Evolutionary conservation across 805 yeast species (phyloP), one percentile per base, ranked within the genome.

Genomic region (Kazachstania psychrophila): DNA sequence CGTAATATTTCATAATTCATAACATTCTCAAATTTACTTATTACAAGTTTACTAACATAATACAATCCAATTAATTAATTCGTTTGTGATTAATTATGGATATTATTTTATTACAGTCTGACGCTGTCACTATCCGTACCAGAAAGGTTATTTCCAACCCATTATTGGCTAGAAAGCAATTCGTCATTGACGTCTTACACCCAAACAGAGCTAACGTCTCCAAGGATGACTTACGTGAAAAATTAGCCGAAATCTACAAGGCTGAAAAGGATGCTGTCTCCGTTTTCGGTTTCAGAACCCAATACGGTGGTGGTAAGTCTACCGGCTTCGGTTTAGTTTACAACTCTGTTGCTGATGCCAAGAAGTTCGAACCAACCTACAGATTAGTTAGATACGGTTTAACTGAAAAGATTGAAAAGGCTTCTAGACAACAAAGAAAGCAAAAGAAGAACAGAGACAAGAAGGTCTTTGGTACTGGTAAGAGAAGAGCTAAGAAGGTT

Each of bases 361-460:
- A 88, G 82, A 88, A 79, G 72, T 89, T 92, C 70, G 99, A 92
- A 78, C 99, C 99, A 75, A 66, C 86, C 57, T 92, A 92, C 94
- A 88, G 99, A 76, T 85, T 86, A 66, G 95, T 92, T 61, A 88
- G 99, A 83, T 83, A 85, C 78, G 97, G 97, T 65, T 78, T 88
- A 67, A 96, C 95, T 66, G 75, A 74, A 60, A 87, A 85, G 80
- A 88, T 81, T 64, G 96, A 89, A 73, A 87, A 86, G 78, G 76
- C 95, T 61, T 86, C 96, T 62, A 88, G 97, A 87, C 96, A 88
- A 77, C 98, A 92, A 79, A 86, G 98, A 80, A 92, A 92, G 75
- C 97, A 89, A 79, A 86, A 83, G 87, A 89, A 92, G 88, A 92
- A 92, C 95, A 87, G 96, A 79, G 95, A 83, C 66, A 80, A 82